phyloP scores from a whole-genome alignment of 176 grass and related monocot genomes.

The Panicum miliaceum region DNA sequence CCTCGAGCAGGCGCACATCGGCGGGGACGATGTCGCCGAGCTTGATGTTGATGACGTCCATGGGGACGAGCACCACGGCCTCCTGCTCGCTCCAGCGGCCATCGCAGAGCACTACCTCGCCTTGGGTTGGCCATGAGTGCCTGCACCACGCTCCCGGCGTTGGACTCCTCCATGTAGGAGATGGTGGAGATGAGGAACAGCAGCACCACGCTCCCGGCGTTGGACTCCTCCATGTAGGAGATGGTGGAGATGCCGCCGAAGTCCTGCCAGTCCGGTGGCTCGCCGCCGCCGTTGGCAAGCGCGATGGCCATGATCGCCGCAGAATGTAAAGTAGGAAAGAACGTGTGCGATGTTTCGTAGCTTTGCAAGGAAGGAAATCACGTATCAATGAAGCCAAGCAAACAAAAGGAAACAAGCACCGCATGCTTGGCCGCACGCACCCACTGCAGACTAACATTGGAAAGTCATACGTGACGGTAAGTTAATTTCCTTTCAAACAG shows the following conservation, averaged over 20 bases:
- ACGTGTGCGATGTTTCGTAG: too few relatives aligned
- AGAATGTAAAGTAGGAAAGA: too few relatives aligned
- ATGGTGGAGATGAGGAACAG: conserved; percentile 81
- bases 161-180: conserved; percentile 74
- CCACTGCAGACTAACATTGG: too few relatives aligned
- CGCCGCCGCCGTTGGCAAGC: conserved; percentile 65
- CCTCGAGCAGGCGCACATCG: conserved; percentile 76
- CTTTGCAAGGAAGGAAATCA: too few relatives aligned
- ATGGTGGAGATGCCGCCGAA: conserved; percentile 96
- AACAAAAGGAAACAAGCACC: too few relatives aligned
- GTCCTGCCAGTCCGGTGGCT: conserved; percentile 97
- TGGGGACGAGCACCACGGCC: conserved; percentile 75
- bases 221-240: too few relatives aligned
- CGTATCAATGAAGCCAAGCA: too few relatives aligned
- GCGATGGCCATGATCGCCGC: conserved; percentile 91
- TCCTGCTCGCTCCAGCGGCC: conserved; percentile 75
- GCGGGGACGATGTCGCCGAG: conserved; percentile 91
- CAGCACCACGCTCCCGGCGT: conserved; percentile 66
- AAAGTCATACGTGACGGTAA: too few relatives aligned
- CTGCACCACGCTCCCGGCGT: conserved; percentile 77
- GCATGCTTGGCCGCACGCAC: too few relatives aligned
- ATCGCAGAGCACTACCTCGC: conserved; percentile 84
- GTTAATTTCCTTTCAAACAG: too few relatives aligned
- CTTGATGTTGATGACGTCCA: conserved; percentile 83
- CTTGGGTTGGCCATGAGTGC: conserved; percentile 91